Percentiles rank a stretch among this genome's conserved stretches.
These are phyloP conservation scores for Clarireedia homoeocarpa DNA, from an alignment of 2,329 filamentous ascomycete species.

Conservation along the genomic window DNA sequence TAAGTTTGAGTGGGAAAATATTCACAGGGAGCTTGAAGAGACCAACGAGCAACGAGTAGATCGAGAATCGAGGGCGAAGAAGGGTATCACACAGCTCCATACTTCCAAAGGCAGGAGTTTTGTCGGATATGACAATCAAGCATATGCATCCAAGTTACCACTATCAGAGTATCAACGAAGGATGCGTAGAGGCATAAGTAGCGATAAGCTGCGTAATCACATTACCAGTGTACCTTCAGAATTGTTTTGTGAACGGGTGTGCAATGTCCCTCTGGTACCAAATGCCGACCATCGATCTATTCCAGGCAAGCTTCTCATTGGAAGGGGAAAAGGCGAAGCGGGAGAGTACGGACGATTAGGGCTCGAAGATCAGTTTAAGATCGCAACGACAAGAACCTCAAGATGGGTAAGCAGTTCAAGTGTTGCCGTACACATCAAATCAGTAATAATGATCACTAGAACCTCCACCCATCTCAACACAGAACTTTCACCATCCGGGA, in stretches of 20 bases:
- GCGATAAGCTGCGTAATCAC: conserved; percentile 10
- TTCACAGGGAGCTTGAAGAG: background rate
- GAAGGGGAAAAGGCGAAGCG: too few relatives aligned
- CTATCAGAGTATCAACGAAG: conserved; percentile 12
- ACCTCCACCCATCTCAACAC: conserved; percentile 13
- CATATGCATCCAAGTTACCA: background rate
- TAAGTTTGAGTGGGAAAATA: conserved; percentile 14
- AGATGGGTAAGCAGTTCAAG: background rate
- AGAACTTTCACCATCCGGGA: conserved; percentile 13
- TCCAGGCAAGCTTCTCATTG: background rate
- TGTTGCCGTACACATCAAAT: background rate
- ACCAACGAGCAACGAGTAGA: background rate
- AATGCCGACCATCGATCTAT: conserved; percentile 5
- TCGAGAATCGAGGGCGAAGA: background rate
- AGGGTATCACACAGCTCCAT: background rate
- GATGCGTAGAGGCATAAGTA: background rate
- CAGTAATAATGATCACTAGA: conserved; percentile 1
- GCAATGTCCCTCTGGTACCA: conserved; percentile 8
- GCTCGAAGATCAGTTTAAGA: background rate
- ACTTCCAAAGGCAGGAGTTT: background rate
- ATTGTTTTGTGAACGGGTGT: background rate
- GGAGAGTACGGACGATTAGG: background rate
- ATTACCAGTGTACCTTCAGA: background rate
- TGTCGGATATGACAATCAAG: conserved; percentile 4
- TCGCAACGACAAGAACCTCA: background rate